Evolutionary conservation across 164 flowering plant species (phyloP).

Genomic region (Vitis rupestris): DNA sequence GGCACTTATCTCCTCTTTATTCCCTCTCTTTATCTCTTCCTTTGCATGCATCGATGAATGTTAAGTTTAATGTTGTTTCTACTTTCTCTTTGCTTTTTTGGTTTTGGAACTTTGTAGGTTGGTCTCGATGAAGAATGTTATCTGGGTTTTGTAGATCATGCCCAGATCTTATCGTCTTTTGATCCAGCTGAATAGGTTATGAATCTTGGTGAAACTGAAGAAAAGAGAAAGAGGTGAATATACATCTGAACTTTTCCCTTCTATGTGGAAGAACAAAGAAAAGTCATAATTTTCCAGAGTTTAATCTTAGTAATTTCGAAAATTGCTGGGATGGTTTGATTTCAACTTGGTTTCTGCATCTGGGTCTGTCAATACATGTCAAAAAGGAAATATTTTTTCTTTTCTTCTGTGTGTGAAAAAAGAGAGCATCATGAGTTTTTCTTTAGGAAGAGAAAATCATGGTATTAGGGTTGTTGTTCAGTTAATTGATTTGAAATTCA

Average conservation of each 20-base stretch:
- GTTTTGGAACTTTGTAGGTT: constrained; percentile 7
- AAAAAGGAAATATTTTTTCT: background rate
- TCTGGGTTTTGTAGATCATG: constrained; percentile 32
- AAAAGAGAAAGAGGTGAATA: constrained; percentile 15
- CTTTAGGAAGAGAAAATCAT: too few species aligned
- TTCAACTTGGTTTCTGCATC: constrained; percentile 3
- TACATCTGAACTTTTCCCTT: constrained; percentile 6
- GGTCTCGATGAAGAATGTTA: constrained; percentile 17
- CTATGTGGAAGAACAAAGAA: background rate
- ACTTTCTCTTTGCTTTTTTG: background rate
- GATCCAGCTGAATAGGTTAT: constrained; percentile 22
- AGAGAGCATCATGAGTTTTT: background rate
- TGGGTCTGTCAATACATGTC: constrained; percentile 1
- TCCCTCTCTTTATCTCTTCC: background rate
- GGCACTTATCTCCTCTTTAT: background rate
- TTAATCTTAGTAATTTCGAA: background rate
- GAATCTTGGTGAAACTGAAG: constrained; percentile 16
- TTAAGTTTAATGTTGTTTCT: background rate
- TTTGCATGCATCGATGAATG: background rate
- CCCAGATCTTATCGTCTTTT: constrained; percentile 33
- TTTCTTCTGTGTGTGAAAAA: background rate
- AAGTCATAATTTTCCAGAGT: constrained; percentile 9
- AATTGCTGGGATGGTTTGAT: background rate
- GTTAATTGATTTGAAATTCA: background rate
- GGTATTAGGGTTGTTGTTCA: background rate